These are phyloP conservation scores for Xerocomus brunneocitrinus DNA, from an alignment of 768 basidiomycete genomes.

Conservation along the genomic window DNA sequence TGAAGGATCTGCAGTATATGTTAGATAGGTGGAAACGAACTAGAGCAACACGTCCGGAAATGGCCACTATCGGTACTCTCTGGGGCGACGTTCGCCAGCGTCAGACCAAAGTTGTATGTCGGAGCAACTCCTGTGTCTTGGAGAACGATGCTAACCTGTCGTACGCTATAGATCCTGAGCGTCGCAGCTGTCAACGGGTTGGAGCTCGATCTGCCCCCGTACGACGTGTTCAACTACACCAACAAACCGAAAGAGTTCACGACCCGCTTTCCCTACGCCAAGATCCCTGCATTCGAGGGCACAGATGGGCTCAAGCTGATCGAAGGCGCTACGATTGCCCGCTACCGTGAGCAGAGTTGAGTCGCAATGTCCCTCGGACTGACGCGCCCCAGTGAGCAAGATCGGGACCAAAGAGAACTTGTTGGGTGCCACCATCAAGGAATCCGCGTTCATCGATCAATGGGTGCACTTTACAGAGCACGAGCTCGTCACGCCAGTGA, in stretches of 20 bases:
- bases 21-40: no score
- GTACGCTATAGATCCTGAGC: no score
- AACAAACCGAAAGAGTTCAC: no score
- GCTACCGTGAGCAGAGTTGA: background rate
- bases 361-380: background rate
- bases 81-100: background rate
- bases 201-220: no score
- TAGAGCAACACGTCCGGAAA: no score
- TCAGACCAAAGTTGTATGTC: background rate
- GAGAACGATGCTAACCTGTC: no score
- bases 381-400: background rate
- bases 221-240: no score
- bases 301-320: conserved; percentile 4
- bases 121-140: no score
- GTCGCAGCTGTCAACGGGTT: no score
- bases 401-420: conserved; percentile 1
- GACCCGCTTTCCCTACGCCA: no score
- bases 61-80: background rate
- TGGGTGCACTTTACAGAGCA: conserved; percentile 12
- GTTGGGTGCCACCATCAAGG: conserved; percentile 1
- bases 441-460: conserved; percentile 8
- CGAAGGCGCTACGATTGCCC: conserved; percentile 10
- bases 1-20: no score
- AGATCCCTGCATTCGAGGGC: no score
- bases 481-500: background rate